phyloP scores from a whole-genome alignment of 139 green algal species.

The Choricystis sp. region DNA sequence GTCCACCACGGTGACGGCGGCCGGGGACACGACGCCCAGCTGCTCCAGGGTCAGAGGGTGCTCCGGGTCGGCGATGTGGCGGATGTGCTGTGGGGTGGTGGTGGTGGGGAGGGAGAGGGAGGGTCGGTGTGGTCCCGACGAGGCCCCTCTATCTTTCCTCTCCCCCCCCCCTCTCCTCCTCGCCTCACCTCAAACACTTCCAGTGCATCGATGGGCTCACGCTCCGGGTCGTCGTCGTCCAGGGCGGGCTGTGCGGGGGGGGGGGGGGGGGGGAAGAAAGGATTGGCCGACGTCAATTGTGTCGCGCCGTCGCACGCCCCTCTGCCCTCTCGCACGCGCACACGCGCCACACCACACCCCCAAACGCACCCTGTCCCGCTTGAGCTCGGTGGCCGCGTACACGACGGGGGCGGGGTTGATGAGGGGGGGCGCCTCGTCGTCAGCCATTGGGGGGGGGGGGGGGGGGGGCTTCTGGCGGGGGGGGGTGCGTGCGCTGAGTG shows the following conservation, averaged over 20 bases:
- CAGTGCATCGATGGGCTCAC: slow-evolving; percentile 60
- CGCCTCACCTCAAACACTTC: slow-evolving; percentile 38
- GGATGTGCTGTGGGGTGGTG: slow-evolving; percentile 38
- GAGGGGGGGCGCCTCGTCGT: neutral
- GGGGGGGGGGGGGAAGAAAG: neutral
- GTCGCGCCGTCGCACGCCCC: neutral
- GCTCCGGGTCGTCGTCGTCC: slow-evolving; percentile 7
- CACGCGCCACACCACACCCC: no score
- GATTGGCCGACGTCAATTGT: neutral
- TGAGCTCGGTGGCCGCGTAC: neutral
- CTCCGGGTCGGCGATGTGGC: slow-evolving; percentile 93
- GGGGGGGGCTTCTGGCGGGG: no score
- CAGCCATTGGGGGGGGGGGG: neutral
- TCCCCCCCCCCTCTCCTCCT: neutral
- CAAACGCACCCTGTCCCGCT: neutral
- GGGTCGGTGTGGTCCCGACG: neutral
- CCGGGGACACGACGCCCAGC: slow-evolving; percentile 70
- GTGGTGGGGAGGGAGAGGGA: neutral
- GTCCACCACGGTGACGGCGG: slow-evolving; percentile 58
- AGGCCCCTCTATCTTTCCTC: neutral
- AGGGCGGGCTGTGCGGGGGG: neutral
- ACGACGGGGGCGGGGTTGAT: neutral
- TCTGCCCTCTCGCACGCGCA: neutral
- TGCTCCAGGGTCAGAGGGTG: slow-evolving; percentile 96
- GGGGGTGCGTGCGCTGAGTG: no score